Evolutionary conservation across 2,329 filamentous ascomycete genomes (phyloP).

Genomic region (Trichophyton equinum): DNA sequence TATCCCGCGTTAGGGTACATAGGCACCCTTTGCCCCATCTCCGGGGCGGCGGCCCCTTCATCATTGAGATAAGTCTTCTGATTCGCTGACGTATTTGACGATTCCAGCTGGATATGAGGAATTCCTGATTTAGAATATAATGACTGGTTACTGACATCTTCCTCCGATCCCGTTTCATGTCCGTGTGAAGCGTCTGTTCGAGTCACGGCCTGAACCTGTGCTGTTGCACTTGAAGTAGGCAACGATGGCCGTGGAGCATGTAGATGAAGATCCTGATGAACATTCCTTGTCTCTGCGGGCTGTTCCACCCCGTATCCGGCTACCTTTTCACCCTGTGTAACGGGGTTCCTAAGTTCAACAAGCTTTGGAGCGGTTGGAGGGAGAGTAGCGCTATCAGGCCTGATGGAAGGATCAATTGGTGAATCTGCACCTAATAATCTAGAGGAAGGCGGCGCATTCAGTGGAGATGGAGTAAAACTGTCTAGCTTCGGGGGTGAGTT

Average conservation of each 20-base stretch:
- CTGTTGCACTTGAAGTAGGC: conserved; percentile 66
- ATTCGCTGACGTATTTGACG: conserved; percentile 37
- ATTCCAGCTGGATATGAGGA: conserved; percentile 42
- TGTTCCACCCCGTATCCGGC: conserved; percentile 33
- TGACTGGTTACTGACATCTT: conserved; percentile 24
- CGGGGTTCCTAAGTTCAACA: conserved; percentile 63
- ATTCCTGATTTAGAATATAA: conserved; percentile 48
- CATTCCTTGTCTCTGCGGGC: conserved; percentile 62
- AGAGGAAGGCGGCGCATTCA: conserved; percentile 9
- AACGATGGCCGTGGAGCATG: conserved; percentile 82
- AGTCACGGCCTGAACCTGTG: conserved; percentile 71
- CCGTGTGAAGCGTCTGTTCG: conserved; percentile 71
- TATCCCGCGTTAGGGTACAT: conserved; percentile 90
- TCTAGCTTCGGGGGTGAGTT: conserved; percentile 8
- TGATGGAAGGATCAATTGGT: conserved; percentile 24
- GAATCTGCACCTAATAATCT: background rate
- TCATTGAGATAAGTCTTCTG: conserved; percentile 47
- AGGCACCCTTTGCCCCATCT: conserved; percentile 83
- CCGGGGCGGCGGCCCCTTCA: conserved; percentile 78
- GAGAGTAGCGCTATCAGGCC: conserved; percentile 65
- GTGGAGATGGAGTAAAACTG: conserved; percentile 11
- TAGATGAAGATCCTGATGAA: conserved; percentile 70
- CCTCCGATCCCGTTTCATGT: conserved; percentile 68
- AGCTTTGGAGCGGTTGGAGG: conserved; percentile 85
- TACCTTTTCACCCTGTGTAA: conserved; percentile 34